phyloP scores from a whole-genome alignment of 495 filamentous ascomycete genomes.

The Annulohypoxylon bovei region DNA sequence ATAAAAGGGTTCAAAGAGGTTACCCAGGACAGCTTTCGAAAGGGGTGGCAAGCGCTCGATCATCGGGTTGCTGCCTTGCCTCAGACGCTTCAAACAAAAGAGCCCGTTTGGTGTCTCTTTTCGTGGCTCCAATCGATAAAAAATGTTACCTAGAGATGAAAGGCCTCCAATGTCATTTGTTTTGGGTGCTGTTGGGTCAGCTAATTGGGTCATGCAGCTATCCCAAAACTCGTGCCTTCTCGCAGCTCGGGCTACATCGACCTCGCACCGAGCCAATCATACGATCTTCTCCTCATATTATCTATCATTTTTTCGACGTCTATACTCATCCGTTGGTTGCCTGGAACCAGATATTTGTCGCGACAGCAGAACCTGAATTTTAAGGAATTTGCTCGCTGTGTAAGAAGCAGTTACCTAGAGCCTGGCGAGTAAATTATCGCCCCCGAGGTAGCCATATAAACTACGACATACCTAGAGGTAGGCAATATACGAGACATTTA shows the following conservation, averaged over 20 bases:
- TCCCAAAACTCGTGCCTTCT: neutral
- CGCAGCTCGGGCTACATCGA: neutral
- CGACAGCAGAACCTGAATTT: neutral
- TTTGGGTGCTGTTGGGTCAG: neutral
- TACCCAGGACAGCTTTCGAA: neutral
- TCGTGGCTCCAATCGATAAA: conserved; percentile 2
- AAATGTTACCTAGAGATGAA: neutral
- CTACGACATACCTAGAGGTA: too few relatives aligned
- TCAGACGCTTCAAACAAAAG: neutral
- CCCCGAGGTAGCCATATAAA: too few relatives aligned
- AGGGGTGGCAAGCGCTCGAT: neutral
- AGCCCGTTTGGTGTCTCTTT: neutral
- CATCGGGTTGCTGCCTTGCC: neutral
- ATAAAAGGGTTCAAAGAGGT: too few relatives aligned
- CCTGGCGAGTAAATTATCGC: neutral
- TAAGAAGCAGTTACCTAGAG: neutral
- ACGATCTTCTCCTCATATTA: neutral
- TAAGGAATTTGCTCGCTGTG: neutral
- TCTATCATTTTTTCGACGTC: neutral
- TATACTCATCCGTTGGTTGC: neutral
- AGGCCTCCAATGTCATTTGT: neutral
- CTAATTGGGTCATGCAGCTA: neutral
- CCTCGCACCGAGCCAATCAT: neutral
- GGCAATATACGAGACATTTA: too few relatives aligned
- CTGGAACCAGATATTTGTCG: too few relatives aligned